Evolutionary conservation across 768 basidiomycete species (phyloP).

Genomic region (Boletus rubroflammeus): DNA sequence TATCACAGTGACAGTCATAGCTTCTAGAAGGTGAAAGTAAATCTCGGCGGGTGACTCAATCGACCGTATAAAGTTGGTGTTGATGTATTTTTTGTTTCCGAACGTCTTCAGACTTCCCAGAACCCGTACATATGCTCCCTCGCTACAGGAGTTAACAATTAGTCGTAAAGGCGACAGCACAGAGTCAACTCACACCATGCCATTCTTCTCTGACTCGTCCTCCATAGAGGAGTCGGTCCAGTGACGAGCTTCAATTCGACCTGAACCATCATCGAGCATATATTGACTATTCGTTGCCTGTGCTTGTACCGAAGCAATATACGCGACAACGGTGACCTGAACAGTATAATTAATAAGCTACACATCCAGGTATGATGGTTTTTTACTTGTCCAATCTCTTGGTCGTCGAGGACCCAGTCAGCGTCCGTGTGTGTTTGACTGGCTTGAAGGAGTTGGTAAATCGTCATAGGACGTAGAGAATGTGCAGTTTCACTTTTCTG

Average conservation of each 20-base stretch:
- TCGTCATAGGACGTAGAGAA: constrained; percentile 70
- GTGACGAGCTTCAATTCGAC: constrained; percentile 68
- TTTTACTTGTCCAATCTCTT: constrained; percentile 75
- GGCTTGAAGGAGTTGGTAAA: constrained; percentile 71
- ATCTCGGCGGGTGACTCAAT: constrained; percentile 72
- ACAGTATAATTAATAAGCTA: constrained; percentile 1
- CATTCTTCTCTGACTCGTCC: constrained; percentile 49
- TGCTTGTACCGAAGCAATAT: constrained; percentile 61
- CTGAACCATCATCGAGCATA: constrained; percentile 83
- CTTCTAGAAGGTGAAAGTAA: constrained; percentile 78
- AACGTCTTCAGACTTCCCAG: constrained; percentile 82
- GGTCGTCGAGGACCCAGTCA: constrained; percentile 80
- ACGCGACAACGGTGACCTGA: constrained; percentile 72
- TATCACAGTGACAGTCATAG: constrained; percentile 62
- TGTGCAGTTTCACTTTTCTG: constrained; percentile 40
- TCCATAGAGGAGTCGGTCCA: constrained; percentile 72
- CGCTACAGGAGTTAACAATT: constrained; percentile 39
- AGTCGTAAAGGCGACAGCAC: not conserved
- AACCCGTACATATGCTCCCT: constrained; percentile 75
- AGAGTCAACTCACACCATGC: constrained; percentile 40
- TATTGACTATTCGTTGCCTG: constrained; percentile 83
- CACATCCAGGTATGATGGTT: not conserved
- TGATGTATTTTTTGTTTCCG: constrained; percentile 76
- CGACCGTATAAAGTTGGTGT: constrained; percentile 67
- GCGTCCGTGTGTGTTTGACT: constrained; percentile 85